Evolutionary conservation across 2,329 filamentous ascomycete genomes (phyloP).

Genomic region (Botrytis cinerea): DNA sequence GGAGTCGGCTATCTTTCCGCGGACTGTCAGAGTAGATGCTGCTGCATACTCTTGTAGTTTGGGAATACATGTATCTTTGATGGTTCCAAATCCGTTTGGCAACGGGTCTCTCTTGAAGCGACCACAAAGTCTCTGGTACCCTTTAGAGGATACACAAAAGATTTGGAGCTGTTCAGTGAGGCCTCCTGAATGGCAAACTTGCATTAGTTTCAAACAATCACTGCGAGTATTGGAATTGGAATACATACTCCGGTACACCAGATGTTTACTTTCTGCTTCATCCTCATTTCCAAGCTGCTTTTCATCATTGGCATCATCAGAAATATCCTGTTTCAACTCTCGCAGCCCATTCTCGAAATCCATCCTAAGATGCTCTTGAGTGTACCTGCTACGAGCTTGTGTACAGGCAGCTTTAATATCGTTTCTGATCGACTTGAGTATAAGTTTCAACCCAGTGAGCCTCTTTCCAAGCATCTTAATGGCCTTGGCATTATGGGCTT

Average conservation of each 20-base stretch:
- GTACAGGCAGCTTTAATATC: neutral
- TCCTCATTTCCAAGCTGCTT: neutral
- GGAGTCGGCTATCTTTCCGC: neutral
- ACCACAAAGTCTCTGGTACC: neutral
- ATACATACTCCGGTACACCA: neutral
- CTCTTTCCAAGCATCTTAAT: too few relatives aligned
- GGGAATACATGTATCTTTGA: neutral
- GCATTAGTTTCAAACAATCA: neutral
- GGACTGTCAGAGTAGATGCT: neutral
- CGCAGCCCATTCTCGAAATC: constrained; percentile 10
- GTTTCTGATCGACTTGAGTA: neutral
- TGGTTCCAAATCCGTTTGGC: neutral
- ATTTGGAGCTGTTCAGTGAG: neutral
- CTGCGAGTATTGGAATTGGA: neutral
- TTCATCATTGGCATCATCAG: neutral
- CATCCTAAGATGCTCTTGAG: neutral
- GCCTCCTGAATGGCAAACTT: neutral
- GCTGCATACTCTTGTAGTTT: neutral
- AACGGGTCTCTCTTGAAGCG: neutral
- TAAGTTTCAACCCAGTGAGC: neutral
- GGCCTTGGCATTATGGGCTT: too few relatives aligned
- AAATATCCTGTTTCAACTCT: constrained; percentile 1
- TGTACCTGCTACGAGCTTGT: neutral
- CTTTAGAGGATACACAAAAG: constrained; percentile 1
- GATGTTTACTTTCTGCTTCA: neutral